Percentiles rank a stretch among this genome's conserved stretches.
phyloP scores from a whole-genome alignment of 148 eudicot species.

The Bassia scoparia region DNA sequence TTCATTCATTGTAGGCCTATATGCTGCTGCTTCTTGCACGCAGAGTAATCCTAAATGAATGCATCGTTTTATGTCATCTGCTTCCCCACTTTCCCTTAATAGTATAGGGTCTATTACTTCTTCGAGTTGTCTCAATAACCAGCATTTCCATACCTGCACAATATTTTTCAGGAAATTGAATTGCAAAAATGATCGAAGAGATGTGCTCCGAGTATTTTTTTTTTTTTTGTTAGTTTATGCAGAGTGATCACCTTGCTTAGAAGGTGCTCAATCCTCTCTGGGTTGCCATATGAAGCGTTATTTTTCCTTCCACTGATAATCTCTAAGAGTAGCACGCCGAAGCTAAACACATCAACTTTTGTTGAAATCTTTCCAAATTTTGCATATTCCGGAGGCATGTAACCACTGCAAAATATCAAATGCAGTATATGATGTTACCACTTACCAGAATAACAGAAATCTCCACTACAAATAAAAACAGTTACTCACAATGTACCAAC shows the following conservation, averaged over 20 bases:
- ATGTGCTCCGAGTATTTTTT: background rate
- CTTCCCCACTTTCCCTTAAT: background rate
- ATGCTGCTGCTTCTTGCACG: constrained; percentile 14
- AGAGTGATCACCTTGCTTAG: constrained; percentile 35
- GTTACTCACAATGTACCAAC: constrained; percentile 41
- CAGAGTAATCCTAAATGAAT: constrained; percentile 26
- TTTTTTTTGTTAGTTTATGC: background rate
- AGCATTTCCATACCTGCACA: constrained; percentile 36
- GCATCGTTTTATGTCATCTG: constrained; percentile 13
- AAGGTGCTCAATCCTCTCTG: constrained; percentile 23
- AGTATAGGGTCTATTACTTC: constrained; percentile 26
- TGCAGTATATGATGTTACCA: too few species aligned
- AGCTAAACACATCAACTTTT: constrained; percentile 56
- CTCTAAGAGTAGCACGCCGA: constrained; percentile 49
- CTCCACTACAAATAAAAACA: background rate
- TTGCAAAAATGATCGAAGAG: too few species aligned
- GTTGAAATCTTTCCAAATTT: constrained; percentile 36
- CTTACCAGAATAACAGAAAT: too few species aligned
- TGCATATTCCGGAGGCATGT: constrained; percentile 59
- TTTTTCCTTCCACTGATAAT: constrained; percentile 37
- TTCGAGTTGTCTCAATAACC: constrained; percentile 16
- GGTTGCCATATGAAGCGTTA: background rate
- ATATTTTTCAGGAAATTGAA: too few species aligned
- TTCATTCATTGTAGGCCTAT: constrained; percentile 22
- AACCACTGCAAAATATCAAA: constrained; percentile 42